Conservation (phyloP, 2,329 filamentous ascomycete genomes). For the Colletotrichum salicis region DNA sequence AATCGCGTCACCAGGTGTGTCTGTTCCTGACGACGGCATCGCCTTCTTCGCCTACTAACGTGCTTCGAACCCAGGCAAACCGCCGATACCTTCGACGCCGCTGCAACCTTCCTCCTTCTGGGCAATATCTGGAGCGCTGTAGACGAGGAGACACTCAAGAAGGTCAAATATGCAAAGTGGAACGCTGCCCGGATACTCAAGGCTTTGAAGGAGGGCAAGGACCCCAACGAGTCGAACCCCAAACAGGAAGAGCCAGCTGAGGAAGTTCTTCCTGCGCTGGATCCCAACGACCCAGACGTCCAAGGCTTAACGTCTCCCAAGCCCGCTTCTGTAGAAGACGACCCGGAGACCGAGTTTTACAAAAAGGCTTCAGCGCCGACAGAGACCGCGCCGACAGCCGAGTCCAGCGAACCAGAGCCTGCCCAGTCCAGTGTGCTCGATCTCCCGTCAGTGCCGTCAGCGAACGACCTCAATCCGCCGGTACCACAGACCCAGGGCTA, state of each 20-base stretch:
- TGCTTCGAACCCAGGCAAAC: conserved; percentile 72
- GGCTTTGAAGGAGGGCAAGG: conserved; percentile 88
- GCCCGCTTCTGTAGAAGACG: conserved; percentile 64
- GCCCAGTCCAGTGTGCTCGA: conserved; percentile 21
- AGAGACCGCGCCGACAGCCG: conserved; percentile 39
- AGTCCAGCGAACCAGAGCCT: conserved; percentile 35
- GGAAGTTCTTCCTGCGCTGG: conserved; percentile 59
- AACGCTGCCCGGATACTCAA: conserved; percentile 91
- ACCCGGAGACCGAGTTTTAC: conserved; percentile 53
- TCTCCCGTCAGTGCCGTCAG: conserved; percentile 33
- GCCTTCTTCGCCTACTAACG: neutral
- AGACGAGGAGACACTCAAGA: conserved; percentile 80
- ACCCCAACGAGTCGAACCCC: conserved; percentile 93
- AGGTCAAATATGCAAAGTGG: conserved; percentile 97
- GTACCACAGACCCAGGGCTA: conserved; percentile 43
- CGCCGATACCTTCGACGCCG: conserved; percentile 91
- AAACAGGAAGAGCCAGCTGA: conserved; percentile 64
- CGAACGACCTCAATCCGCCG: conserved; percentile 22
- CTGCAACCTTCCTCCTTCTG: conserved; percentile 91
- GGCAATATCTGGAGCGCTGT: conserved; percentile 83
- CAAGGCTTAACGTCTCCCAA: conserved; percentile 58
- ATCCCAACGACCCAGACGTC: conserved; percentile 73
- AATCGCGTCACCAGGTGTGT: conserved; percentile 78
- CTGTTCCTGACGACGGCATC: too few species aligned
- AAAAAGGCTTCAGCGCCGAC: conserved; percentile 40